Conservation (phyloP, 352 stramenopile species). For the Globisporangium polare region DNA sequence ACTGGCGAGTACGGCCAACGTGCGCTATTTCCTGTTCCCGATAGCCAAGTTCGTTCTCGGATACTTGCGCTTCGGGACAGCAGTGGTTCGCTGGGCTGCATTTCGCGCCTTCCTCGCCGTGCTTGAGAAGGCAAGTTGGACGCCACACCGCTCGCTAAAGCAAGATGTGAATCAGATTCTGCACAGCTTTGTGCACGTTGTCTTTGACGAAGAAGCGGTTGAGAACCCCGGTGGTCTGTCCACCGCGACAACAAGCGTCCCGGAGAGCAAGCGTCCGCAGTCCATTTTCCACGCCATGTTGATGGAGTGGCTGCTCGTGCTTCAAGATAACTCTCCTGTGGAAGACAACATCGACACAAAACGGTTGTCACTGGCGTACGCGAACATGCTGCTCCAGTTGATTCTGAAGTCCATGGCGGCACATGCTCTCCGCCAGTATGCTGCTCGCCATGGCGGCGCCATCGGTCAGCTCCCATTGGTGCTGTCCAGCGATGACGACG, state of each 20-base stretch:
- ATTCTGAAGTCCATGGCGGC: slow-evolving; percentile 68
- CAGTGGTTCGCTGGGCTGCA: slow-evolving; percentile 41
- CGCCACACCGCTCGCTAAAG: slow-evolving; percentile 30
- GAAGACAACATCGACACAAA: slow-evolving; percentile 45
- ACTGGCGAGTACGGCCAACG: slow-evolving; percentile 25
- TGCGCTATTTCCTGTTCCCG: slow-evolving; percentile 56
- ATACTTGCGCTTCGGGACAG: slow-evolving; percentile 42
- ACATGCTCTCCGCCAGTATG: slow-evolving; percentile 18
- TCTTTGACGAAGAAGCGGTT: slow-evolving; percentile 51
- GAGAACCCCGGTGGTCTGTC: neutral
- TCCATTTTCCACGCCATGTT: slow-evolving; percentile 41
- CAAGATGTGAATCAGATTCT: slow-evolving; percentile 45
- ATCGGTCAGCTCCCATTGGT: slow-evolving; percentile 9
- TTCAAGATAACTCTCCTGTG: slow-evolving; percentile 34
- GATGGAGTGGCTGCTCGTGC: slow-evolving; percentile 49
- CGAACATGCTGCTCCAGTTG: slow-evolving; percentile 56
- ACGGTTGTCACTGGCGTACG: slow-evolving; percentile 40
- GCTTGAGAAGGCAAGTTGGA: slow-evolving; percentile 59
- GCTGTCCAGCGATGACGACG: slow-evolving; percentile 26
- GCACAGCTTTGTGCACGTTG: slow-evolving; percentile 46
- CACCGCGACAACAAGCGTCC: neutral
- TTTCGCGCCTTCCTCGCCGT: slow-evolving; percentile 50
- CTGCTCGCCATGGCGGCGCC: neutral
- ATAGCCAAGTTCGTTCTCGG: slow-evolving; percentile 43
- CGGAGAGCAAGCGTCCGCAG: slow-evolving; percentile 10